Conservation (phyloP, 2,329 filamentous ascomycete species). For the Sclerotiophoma versabilis region DNA sequence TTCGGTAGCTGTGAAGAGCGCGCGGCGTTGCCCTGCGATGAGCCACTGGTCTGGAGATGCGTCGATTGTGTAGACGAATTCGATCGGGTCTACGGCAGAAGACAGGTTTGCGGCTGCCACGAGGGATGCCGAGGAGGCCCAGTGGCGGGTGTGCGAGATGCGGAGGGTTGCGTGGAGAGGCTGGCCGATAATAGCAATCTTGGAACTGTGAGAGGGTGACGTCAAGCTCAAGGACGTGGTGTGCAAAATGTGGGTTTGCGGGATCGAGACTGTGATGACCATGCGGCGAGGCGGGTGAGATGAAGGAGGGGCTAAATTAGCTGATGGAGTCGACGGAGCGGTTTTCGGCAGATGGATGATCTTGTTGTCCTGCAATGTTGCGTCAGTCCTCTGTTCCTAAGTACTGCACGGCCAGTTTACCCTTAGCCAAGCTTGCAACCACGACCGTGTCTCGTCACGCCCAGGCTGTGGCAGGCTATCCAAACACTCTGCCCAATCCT, state of each 20-base stretch:
- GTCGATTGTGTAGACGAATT: constrained; percentile 84
- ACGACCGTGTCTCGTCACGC: constrained; percentile 55
- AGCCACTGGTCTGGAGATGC: constrained; percentile 81
- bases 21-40: constrained; percentile 79
- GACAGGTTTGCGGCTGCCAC: constrained; percentile 36
- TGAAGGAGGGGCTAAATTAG: constrained; percentile 33
- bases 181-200: constrained; percentile 66
- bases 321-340: constrained; percentile 1
- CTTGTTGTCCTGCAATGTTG: constrained; percentile 30
- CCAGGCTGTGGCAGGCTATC: constrained; percentile 57
- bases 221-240: constrained; percentile 72
- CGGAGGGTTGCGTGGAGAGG: constrained; percentile 68
- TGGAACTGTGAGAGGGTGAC: constrained; percentile 38
- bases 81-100: constrained; percentile 59
- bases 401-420: constrained; percentile 42
- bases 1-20: constrained; percentile 70
- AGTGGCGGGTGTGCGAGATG: constrained; percentile 63
- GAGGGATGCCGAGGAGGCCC: constrained; percentile 49
- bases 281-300: constrained; percentile 67
- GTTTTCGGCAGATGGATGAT: constrained; percentile 29
- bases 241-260: constrained; percentile 81
- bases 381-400: constrained; percentile 25
- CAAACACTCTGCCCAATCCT: constrained; percentile 63
- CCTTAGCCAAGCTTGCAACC: constrained; percentile 66
- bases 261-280: constrained; percentile 88